A percentile compares a stretch with the other conserved stretches of the same genome.
Evolutionary conservation across 2,329 filamentous ascomycete species (phyloP).

Genomic region (Microcyclosporella mali): DNA sequence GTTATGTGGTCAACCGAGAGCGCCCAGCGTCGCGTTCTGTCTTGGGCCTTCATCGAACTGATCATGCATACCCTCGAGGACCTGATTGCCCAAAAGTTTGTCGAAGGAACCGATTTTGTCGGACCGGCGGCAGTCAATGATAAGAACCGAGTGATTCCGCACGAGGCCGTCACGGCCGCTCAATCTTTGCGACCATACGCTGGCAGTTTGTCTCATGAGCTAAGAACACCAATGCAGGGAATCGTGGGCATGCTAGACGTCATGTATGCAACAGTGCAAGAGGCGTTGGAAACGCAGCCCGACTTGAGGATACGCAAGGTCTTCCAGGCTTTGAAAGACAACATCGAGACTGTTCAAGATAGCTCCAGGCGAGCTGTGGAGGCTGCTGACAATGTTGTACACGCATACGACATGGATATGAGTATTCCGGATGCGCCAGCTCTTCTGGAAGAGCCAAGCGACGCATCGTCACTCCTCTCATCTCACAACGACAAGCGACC

Average conservation of each 20-base stretch:
- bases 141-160: constrained; percentile 44
- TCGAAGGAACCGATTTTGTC: constrained; percentile 48
- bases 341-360: constrained; percentile 68
- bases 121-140: constrained; percentile 26
- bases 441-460: constrained; percentile 22
- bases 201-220: constrained; percentile 64
- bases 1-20: constrained; percentile 63
- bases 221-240: constrained; percentile 69
- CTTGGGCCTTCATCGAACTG: constrained; percentile 63
- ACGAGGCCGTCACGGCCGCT: constrained; percentile 51
- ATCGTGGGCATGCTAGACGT: constrained; percentile 71
- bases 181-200: constrained; percentile 66
- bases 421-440: constrained; percentile 59
- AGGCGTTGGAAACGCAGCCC: constrained; percentile 53
- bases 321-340: constrained; percentile 58
- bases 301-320: constrained; percentile 48
- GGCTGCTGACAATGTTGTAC: constrained; percentile 68
- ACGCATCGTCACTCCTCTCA: constrained; percentile 23
- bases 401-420: constrained; percentile 71
- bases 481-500: constrained; percentile 32
- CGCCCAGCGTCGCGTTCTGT: constrained; percentile 48
- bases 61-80: constrained; percentile 64
- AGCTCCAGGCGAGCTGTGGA: constrained; percentile 66
- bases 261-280: constrained; percentile 66
- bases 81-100: constrained; percentile 53